Base-by-base conservation (phyloP, 1,284 basidiomycete species). In the Boletus smithii region DNA sequence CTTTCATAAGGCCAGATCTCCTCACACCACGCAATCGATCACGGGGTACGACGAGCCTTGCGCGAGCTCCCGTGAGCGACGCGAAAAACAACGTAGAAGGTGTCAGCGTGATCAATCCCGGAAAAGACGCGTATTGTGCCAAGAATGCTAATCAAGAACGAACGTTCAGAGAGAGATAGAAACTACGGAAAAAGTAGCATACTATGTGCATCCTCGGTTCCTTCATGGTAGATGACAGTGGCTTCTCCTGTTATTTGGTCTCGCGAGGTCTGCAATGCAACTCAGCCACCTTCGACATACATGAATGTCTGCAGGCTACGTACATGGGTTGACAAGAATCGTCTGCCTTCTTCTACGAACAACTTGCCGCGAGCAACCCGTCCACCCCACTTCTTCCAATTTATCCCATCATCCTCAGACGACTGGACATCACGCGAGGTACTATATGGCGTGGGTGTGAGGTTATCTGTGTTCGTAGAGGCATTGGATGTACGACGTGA, bases 41-140 rank as follows among this genome's bases (percentile, higher is more conserved):
- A 30, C 79, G 59, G 11, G 73, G 69, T 44, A 85, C 70, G 9
- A 69, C 59, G 2, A 81, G 49, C 49, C 72, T 77, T 8, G 80
- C 66, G 3, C 55, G 69, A 8, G 70, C 63, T 22, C 75, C 72
- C 51, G 75, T 65, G 44, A 85, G 58, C 0, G 80, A 69, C 1
- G 80, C 81, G 61, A 84, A 85, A 54, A 69, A 71, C 14, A 86
- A 58, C 11, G 64, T 65, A 10, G 66, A 67, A 14, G 69, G 50
- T 4, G 79, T 79, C 47, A 85, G 51, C 17, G 79, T 82, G 44
- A 86, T 75, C 24, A 83, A 59, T 2, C 83, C 83, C 2, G 81
- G 79, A 5, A 67, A 63, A 40, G 77, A 73, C 30, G 68, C 66
- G 49, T 78, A 72, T 49, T 84, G 80, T 31, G 80, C 81, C 37